phyloP scores from a whole-genome alignment of 2,329 filamentous ascomycete genomes.

The Aspergillus phoenicis region DNA sequence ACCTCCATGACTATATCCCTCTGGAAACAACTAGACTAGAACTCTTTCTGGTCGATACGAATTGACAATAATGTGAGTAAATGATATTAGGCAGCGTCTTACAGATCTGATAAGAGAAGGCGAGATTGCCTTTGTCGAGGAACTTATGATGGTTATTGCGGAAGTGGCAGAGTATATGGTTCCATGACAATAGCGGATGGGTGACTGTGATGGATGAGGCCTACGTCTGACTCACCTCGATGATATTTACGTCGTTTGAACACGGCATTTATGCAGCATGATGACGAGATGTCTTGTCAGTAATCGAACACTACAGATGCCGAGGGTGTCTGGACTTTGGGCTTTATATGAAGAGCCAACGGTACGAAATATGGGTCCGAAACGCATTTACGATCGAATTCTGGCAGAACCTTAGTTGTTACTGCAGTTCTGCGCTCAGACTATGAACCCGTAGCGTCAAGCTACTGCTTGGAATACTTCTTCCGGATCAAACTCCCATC shows the following conservation, averaged over 20 bases:
- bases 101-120: neutral
- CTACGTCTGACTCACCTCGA: neutral
- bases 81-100: neutral
- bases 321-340: too few relatives aligned
- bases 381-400: too few relatives aligned
- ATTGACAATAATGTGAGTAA: neutral
- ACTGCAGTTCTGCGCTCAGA: too few relatives aligned
- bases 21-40: neutral
- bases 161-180: neutral
- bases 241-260: neutral
- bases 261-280: neutral
- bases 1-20: neutral
- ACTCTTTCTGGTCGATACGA: neutral
- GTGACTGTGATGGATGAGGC: neutral
- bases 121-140: neutral
- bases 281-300: neutral
- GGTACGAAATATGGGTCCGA: too few relatives aligned
- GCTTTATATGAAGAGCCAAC: too few relatives aligned
- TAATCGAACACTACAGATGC: neutral
- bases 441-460: too few relatives aligned
- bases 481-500: too few relatives aligned
- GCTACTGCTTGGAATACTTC: too few relatives aligned
- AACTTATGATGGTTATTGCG: neutral
- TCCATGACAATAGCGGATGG: neutral
- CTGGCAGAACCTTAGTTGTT: too few relatives aligned